Evolutionary conservation across 2,329 filamentous ascomycete genomes (phyloP).

Genomic region (Fusarium irregulare): DNA sequence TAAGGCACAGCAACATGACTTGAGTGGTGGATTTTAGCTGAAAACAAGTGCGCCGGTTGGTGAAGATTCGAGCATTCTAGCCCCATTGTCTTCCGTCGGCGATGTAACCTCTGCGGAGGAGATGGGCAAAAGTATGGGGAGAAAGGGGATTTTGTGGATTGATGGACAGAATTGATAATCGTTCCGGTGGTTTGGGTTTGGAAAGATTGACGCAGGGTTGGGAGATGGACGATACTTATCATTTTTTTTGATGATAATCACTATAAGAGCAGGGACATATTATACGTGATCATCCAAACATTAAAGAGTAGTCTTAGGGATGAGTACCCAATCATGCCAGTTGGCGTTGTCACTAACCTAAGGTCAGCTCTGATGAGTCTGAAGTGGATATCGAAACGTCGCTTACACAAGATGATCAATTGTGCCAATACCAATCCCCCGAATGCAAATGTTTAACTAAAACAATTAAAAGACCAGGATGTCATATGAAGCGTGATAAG

Average conservation of each 20-base stretch:
- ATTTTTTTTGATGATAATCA: not conserved
- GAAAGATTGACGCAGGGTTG: not conserved
- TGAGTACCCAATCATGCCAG: not conserved
- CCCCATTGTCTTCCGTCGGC: not conserved
- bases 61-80: not conserved
- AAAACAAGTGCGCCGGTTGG: no score
- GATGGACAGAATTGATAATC: no score
- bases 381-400: no score
- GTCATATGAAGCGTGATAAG: no score
- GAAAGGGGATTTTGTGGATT: not conserved
- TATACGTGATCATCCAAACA: not conserved
- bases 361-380: no score
- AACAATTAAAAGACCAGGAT: no score
- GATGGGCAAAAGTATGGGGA: not conserved
- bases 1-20: not conserved
- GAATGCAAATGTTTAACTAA: no score
- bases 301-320: fast-evolving
- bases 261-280: not conserved
- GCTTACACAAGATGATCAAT: no score
- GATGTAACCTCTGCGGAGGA: not conserved
- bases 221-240: not conserved
- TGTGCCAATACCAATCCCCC: no score
- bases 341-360: fast-evolving
- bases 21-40: not conserved
- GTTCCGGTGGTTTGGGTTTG: no score